These are phyloP conservation scores for Neonectria neomacrospora DNA, from an alignment of 2,329 filamentous ascomycete species.

Conservation along the genomic window DNA sequence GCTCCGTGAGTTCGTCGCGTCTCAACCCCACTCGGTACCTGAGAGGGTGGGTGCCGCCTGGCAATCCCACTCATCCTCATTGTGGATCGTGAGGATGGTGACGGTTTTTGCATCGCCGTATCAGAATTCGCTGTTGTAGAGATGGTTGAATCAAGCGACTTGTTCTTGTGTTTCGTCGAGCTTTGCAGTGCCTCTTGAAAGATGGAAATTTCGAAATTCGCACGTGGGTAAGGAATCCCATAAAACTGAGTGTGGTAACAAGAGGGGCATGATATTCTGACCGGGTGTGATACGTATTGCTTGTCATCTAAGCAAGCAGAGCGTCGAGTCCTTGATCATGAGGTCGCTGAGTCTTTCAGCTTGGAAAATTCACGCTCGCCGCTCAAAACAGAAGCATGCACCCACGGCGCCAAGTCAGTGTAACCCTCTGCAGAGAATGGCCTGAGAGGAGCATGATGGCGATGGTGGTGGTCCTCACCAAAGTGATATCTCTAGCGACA, in stretches of 20 bases:
- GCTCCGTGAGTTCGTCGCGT: conserved; percentile 41
- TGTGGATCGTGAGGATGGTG: conserved; percentile 25
- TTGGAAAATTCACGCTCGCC: conserved; percentile 11
- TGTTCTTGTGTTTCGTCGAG: conserved; percentile 2
- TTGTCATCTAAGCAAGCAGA: not conserved
- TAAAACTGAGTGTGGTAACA: not conserved
- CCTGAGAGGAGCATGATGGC: conserved; percentile 4
- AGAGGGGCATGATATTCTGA: not conserved
- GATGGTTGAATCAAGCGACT: conserved; percentile 14
- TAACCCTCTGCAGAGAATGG: conserved; percentile 13
- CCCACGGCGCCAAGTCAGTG: conserved; percentile 16
- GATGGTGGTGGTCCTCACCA: not conserved
- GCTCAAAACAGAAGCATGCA: conserved; percentile 15
- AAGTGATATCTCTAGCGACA: conserved; percentile 4
- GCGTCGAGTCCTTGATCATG: not conserved
- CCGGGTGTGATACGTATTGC: not conserved
- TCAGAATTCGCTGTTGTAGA: conserved; percentile 14
- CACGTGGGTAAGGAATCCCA: conserved; percentile 1
- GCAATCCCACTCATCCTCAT: conserved; percentile 14
- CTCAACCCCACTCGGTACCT: conserved; percentile 42
- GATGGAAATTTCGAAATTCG: not conserved
- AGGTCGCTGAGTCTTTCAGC: not conserved
- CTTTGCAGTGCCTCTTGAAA: not conserved
- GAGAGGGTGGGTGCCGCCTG: conserved; percentile 39
- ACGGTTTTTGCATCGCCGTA: conserved; percentile 13